These are phyloP conservation scores for Coemansia sp. DNA, from an alignment of 192 early-diverging fungal species.

Conservation along the genomic window DNA sequence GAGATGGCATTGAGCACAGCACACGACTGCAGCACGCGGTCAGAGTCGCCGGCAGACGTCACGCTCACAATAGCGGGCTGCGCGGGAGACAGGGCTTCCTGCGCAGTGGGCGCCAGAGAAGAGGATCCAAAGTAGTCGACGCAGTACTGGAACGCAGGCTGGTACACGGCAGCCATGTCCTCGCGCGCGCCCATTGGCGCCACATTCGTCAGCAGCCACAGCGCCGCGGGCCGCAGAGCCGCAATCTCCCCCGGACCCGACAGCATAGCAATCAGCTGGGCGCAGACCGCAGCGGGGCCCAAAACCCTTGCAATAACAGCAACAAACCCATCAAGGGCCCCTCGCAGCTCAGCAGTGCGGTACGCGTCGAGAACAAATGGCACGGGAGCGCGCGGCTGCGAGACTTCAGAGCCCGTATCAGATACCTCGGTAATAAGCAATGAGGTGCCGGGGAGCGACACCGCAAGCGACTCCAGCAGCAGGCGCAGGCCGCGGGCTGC, in stretches of 20 bases:
- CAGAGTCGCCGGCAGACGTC: not conserved
- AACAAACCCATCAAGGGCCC: slow-evolving; percentile 25
- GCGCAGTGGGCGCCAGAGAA: not conserved
- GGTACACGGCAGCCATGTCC: slow-evolving; percentile 1
- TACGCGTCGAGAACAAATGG: slow-evolving; percentile 27
- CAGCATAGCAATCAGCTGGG: slow-evolving; percentile 23
- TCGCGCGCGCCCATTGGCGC: not conserved
- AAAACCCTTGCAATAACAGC: not conserved
- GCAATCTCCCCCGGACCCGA: not conserved
- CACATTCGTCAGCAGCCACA: slow-evolving; percentile 32
- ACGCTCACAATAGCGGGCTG: not conserved
- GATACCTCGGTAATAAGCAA: slow-evolving; percentile 23
- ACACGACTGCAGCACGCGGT: slow-evolving; percentile 6
- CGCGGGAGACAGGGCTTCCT: not conserved
- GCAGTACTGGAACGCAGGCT: slow-evolving; percentile 30
- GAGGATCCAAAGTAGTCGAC: slow-evolving; percentile 10
- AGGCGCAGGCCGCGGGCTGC: slow-evolving; percentile 15
- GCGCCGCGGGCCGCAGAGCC: not conserved
- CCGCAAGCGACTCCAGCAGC: slow-evolving; percentile 20
- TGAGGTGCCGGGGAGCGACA: slow-evolving; percentile 38
- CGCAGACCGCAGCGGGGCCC: slow-evolving; percentile 3
- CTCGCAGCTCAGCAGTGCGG: slow-evolving; percentile 2
- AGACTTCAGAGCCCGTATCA: not conserved
- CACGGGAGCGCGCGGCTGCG: not conserved
- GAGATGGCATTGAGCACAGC: slow-evolving; percentile 32